Percentiles rank a stretch among this genome's conserved stretches.
Conservation (phyloP, 2,329 filamentous ascomycete genomes). For the Xylariaceae sp. region DNA sequence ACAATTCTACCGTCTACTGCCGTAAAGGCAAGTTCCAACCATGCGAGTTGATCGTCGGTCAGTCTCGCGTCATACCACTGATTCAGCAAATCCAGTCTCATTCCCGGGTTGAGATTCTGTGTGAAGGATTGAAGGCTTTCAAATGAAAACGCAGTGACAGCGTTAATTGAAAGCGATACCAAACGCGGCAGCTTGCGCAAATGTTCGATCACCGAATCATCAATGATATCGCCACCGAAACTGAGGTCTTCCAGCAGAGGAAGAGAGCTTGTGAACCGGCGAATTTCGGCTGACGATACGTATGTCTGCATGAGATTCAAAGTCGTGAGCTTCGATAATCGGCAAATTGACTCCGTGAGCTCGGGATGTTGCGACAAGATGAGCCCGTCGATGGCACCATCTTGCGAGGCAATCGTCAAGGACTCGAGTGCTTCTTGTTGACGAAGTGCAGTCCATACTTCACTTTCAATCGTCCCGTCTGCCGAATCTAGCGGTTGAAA, state of each 20-base stretch:
- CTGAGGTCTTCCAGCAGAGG: conserved; percentile 51
- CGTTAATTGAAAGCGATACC: conserved; percentile 49
- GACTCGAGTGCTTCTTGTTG: conserved; percentile 20
- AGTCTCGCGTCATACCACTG: conserved; percentile 30
- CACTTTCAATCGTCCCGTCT: not conserved
- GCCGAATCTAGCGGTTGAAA: no score
- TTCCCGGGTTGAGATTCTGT: conserved; percentile 31
- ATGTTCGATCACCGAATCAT: conserved; percentile 40
- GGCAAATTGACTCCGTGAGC: conserved; percentile 41
- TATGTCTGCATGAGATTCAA: conserved; percentile 50
- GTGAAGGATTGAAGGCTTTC: conserved; percentile 45
- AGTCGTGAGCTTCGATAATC: conserved; percentile 47
- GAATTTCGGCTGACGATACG: conserved; percentile 47
- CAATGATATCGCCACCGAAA: conserved; percentile 52
- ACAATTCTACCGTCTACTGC: conserved; percentile 31
- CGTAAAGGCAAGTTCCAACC: conserved; percentile 24
- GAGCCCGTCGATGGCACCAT: conserved; percentile 45
- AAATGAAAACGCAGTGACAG: conserved; percentile 51
- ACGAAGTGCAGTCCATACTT: conserved; percentile 24
- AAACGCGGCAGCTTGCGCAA: conserved; percentile 41
- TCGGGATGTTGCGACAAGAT: conserved; percentile 32
- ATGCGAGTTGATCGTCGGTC: conserved; percentile 21
- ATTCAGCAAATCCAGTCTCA: conserved; percentile 33
- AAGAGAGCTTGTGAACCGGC: conserved; percentile 41
- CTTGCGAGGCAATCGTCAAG: conserved; percentile 25